These are phyloP conservation scores for Trypanosoma rangeli DNA, from an alignment of 208 protist species.

Conservation along the genomic window DNA sequence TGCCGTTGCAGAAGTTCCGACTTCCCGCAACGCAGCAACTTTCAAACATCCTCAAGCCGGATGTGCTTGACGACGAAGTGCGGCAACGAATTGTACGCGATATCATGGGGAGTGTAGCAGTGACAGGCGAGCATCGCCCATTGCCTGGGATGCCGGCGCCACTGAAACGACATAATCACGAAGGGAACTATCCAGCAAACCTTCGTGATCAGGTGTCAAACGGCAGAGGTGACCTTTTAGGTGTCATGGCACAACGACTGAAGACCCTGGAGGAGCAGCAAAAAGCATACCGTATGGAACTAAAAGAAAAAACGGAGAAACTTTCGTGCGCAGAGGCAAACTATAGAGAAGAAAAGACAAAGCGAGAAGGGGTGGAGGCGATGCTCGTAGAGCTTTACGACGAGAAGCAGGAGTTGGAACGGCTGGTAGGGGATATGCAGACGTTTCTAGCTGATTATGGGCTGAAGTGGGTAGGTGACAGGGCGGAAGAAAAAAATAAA, in stretches of 20 bases:
- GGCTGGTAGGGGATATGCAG: conserved; percentile 46
- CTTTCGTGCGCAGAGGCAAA: conserved; percentile 46
- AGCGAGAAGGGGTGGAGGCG: conserved; percentile 67
- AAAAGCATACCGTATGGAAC: conserved; percentile 64
- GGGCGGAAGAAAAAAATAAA: conserved; percentile 1
- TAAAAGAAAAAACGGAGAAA: conserved; percentile 74
- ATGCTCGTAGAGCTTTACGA: conserved; percentile 69
- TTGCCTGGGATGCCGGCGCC: background rate
- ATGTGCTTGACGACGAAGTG: conserved; percentile 84
- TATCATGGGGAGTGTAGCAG: conserved; percentile 28
- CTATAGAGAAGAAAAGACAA: conserved; percentile 50
- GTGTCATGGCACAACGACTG: conserved; percentile 71
- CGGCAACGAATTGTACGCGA: conserved; percentile 65
- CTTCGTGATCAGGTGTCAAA: conserved; percentile 48
- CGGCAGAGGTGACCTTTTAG: conserved; percentile 55
- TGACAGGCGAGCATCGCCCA: background rate
- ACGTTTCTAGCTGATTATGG: conserved; percentile 53
- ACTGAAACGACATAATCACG: background rate
- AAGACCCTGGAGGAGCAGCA: conserved; percentile 67
- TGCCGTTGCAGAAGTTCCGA: conserved; percentile 51
- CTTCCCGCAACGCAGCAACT: conserved; percentile 21
- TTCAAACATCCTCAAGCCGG: conserved; percentile 60
- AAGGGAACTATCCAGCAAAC: conserved; percentile 43
- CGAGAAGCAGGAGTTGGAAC: conserved; percentile 66
- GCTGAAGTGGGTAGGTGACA: conserved; percentile 34